Evolutionary conservation across 208 protist species (phyloP), one percentile per base, ranked within the genome.

Genomic region (Acanthamoeba royreba): DNA sequence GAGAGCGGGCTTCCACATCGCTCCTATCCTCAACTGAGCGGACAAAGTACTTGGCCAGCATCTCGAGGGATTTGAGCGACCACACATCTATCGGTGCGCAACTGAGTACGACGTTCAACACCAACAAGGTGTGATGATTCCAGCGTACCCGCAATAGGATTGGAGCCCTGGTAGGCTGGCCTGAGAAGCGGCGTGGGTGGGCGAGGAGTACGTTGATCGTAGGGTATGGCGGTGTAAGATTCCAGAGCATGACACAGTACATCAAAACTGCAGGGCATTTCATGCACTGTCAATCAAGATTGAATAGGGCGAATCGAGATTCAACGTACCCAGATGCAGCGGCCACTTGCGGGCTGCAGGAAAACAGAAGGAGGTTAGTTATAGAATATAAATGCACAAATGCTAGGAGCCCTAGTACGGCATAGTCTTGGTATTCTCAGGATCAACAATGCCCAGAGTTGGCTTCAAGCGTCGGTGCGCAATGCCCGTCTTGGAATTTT

Each of bases 191-290:
- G 95, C 1, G 42, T 43, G 28, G 19, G 0, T 3, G 95, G 95
- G n/a, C 91, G 38, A 2, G 94, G 95, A 15, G 91, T 40, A 40
- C 95, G 74, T 11, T 94, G 1, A 49, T 95, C 69, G 49, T 85
- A 96, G 25, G 94, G 94, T 11, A 96, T 88, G 5, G 95, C 94
- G 15, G 95, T 96, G 49, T 94, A 96, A 7, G 91, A 95, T 42
- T 96, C 95, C 4, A 96, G 33, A n/a, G 94, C 94, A 46, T 96
- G 95, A 52, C 95, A 96, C 9, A 96, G 43, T 11, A 95, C 93
- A 63, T 96, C 95, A 25, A 96, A 94, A 11, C 89, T 92, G 46
- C 45, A 17, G n/a, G 87, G 43, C 28, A 72, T 49, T 25, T 83
- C 89, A 90, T 91, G 58, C 63, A 90, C 63, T 25, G 74, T 87